phyloP scores from a whole-genome alignment of 768 basidiomycete species.

The Rickenella mellea region DNA sequence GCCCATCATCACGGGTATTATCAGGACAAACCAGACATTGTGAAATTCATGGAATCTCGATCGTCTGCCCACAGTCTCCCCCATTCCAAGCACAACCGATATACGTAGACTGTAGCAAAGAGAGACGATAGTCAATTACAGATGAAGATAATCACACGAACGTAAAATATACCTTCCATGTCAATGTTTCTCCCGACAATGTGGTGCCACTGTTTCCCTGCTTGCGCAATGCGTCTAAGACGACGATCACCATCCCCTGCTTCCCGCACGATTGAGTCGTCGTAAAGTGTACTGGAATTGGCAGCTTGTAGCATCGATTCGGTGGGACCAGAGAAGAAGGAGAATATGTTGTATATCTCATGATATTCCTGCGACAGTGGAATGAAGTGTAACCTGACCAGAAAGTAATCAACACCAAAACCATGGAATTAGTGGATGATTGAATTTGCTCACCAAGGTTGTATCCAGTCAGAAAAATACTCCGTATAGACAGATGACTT shows the following conservation, averaged over 20 bases:
- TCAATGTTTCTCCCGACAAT: constrained; percentile 78
- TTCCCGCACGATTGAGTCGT: not conserved
- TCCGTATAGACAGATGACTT: constrained; percentile 91
- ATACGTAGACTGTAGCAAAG: constrained; percentile 59
- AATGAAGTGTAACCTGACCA: constrained; percentile 82
- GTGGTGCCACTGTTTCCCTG: constrained; percentile 87
- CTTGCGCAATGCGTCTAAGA: constrained; percentile 74
- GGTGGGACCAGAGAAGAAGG: constrained; percentile 87
- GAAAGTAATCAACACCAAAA: not conserved
- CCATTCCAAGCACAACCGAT: constrained; percentile 82
- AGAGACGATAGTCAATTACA: not conserved
- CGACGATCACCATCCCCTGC: constrained; percentile 71
- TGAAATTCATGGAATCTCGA: constrained; percentile 56
- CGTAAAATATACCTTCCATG: constrained; percentile 71
- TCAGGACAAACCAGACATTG: too few species aligned
- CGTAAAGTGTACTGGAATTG: constrained; percentile 21
- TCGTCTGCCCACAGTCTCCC: constrained; percentile 80
- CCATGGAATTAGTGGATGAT: not conserved
- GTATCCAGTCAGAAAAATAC: constrained; percentile 85
- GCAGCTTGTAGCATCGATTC: constrained; percentile 42
- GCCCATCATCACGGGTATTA: too few species aligned
- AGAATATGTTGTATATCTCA: constrained; percentile 90
- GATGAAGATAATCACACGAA: not conserved
- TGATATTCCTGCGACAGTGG: constrained; percentile 79
- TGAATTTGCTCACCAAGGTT: constrained; percentile 59